phyloP scores from a whole-genome alignment of 306 rosid genomes.

The Medicago arabica region DNA sequence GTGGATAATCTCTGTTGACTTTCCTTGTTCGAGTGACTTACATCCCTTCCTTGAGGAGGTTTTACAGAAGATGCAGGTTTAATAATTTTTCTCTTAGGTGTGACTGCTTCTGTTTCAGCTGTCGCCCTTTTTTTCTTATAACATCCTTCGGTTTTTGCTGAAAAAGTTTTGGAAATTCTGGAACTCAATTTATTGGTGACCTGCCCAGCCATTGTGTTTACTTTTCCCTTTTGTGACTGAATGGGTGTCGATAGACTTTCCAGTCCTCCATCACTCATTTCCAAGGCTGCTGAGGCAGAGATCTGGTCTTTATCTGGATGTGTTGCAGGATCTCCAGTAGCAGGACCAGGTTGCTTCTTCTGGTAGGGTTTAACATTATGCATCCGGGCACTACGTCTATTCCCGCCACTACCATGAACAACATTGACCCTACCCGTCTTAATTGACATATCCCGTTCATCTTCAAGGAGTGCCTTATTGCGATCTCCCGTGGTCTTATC shows the following conservation, averaged over 20 bases:
- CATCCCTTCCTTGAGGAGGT: slow-evolving; percentile 21
- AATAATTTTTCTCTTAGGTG: slow-evolving; percentile 16
- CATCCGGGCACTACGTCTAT: no score
- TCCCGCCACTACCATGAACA: no score
- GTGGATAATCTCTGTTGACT: slow-evolving; percentile 17
- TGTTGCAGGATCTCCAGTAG: slow-evolving; percentile 39
- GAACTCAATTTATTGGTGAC: slow-evolving; percentile 33
- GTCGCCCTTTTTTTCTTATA: slow-evolving; percentile 19
- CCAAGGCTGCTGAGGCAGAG: slow-evolving; percentile 34
- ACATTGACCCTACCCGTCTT: no score
- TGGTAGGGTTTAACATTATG: not conserved
- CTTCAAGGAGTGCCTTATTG: no score
- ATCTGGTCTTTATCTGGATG: slow-evolving; percentile 25
- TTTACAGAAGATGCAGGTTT: no score
- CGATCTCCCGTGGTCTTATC: no score
- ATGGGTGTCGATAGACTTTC: slow-evolving; percentile 38
- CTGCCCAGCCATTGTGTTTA: slow-evolving; percentile 22
- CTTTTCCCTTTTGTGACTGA: slow-evolving; percentile 39
- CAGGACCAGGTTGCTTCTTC: slow-evolving; percentile 33
- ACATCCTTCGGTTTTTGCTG: slow-evolving; percentile 27
- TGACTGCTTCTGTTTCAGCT: not conserved
- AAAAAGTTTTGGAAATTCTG: slow-evolving; percentile 28
- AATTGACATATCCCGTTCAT: no score
- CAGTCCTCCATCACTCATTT: slow-evolving; percentile 33
- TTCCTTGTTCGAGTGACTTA: slow-evolving; percentile 12